These are phyloP conservation scores for Solanum neorickii DNA, from an alignment of 257 asterid species.

Conservation along the genomic window DNA sequence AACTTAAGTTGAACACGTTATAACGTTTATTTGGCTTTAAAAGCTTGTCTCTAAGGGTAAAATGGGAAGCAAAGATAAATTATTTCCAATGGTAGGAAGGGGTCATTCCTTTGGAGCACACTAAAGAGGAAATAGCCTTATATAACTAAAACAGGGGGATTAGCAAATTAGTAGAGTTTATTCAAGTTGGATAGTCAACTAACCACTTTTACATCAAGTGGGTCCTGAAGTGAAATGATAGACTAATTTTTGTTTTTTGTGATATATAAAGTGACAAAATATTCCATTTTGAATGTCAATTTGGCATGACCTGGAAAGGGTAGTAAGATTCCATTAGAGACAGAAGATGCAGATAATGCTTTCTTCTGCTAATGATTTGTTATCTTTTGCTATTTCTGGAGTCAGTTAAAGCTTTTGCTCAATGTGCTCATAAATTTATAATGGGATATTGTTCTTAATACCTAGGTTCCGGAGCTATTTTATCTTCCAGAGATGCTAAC, in stretches of 20 bases:
- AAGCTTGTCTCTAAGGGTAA: background rate
- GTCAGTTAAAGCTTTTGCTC: conserved; percentile 1
- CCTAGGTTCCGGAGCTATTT: conserved; percentile 88
- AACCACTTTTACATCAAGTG: background rate
- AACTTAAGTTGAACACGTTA: background rate
- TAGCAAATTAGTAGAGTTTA: background rate
- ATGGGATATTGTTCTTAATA: background rate
- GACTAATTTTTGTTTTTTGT: background rate
- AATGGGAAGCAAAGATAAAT: background rate
- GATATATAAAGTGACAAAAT: background rate
- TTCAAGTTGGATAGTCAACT: background rate
- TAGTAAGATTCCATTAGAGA: background rate
- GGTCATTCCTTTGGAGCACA: background rate
- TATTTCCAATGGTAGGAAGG: background rate
- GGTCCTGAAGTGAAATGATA: background rate
- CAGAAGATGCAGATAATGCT: background rate
- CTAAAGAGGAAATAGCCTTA: background rate
- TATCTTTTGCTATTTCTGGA: background rate
- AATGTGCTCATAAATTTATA: conserved; percentile 5
- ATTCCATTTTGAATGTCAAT: background rate
- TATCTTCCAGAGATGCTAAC: conserved; percentile 79
- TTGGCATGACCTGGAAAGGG: background rate
- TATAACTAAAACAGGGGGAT: background rate
- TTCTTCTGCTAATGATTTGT: background rate
- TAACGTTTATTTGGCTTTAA: background rate